phyloP scores from a whole-genome alignment of 2,329 filamentous ascomycete genomes.

The Microascus cirrosus region DNA sequence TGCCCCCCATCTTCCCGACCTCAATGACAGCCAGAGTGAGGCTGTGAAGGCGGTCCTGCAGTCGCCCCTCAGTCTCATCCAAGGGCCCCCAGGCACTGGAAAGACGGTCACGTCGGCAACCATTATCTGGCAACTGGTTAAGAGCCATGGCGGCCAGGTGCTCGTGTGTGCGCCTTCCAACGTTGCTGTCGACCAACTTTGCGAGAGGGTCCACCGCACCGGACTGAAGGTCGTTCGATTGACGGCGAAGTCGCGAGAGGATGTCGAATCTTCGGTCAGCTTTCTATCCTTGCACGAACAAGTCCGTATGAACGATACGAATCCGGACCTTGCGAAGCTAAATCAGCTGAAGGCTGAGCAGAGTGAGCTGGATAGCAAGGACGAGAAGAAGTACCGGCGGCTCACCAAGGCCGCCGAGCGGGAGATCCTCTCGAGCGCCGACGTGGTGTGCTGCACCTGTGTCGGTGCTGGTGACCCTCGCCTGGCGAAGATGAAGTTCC shows the following conservation, averaged over 20 bases:
- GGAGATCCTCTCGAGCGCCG: slow-evolving; percentile 88
- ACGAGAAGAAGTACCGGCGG: slow-evolving; percentile 98
- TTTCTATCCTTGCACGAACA: slow-evolving; percentile 95
- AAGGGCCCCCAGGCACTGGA: slow-evolving; percentile 91
- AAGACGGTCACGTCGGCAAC: slow-evolving; percentile 98
- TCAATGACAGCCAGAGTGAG: slow-evolving; percentile 92
- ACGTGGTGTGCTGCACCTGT: slow-evolving; percentile 98
- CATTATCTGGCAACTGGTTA: slow-evolving; percentile 95
- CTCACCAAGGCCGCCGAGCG: slow-evolving; percentile 87
- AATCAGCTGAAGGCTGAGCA: slow-evolving; percentile 86
- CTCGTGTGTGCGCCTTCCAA: slow-evolving; percentile 96
- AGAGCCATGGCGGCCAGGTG: slow-evolving; percentile 89
- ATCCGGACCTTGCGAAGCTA: slow-evolving; percentile 84
- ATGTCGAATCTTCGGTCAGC: slow-evolving; percentile 96
- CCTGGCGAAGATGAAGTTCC: slow-evolving; percentile 93
- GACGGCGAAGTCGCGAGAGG: slow-evolving; percentile 96
- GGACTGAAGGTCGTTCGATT: slow-evolving; percentile 93
- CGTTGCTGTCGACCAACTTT: slow-evolving; percentile 95
- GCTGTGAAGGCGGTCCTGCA: slow-evolving; percentile 93
- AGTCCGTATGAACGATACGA: slow-evolving; percentile 94
- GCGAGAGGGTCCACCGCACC: slow-evolving; percentile 89
- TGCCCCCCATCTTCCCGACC: slow-evolving; percentile 83
- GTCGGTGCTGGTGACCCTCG: slow-evolving; percentile 94
- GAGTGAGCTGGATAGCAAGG: slow-evolving; percentile 84
- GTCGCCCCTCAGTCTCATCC: slow-evolving; percentile 88